Conservation (phyloP, 2,329 filamentous ascomycete genomes). For the Neoscytalidium dimidiatum region DNA sequence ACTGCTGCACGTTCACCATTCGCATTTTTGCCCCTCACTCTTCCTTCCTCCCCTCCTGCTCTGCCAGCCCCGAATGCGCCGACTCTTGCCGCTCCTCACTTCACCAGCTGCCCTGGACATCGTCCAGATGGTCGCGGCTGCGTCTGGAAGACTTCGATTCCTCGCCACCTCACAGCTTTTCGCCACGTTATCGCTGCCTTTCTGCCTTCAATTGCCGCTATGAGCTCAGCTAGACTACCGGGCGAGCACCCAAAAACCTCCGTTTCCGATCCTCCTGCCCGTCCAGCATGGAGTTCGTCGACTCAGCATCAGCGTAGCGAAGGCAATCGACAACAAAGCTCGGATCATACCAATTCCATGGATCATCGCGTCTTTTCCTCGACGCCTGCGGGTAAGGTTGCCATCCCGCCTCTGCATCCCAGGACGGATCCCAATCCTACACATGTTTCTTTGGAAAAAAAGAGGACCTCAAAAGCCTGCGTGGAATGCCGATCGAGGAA, state of each 20-base stretch:
- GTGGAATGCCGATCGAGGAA: constrained; percentile 38
- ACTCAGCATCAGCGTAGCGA: background rate
- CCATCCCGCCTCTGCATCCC: constrained; percentile 31
- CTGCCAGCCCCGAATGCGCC: background rate
- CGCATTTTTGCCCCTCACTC: background rate
- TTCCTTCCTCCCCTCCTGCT: background rate
- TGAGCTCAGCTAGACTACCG: background rate
- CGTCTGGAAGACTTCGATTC: background rate
- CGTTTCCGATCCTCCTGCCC: background rate
- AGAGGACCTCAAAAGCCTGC: constrained; percentile 34
- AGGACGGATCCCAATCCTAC: constrained; percentile 23
- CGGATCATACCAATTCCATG: background rate
- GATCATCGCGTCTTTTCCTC: background rate
- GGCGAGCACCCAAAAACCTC: background rate
- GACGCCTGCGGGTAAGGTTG: constrained; percentile 24
- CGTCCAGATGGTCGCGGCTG: background rate
- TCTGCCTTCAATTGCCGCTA: background rate
- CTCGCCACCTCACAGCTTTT: background rate
- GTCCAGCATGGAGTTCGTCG: background rate
- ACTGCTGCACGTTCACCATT: background rate
- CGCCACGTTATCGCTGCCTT: background rate
- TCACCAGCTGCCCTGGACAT: background rate
- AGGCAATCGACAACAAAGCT: background rate
- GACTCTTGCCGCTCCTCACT: background rate
- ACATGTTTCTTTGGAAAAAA: constrained; percentile 24